phyloP scores from a whole-genome alignment of 2,329 filamentous ascomycete species.

The Monosporascus ibericus region DNA sequence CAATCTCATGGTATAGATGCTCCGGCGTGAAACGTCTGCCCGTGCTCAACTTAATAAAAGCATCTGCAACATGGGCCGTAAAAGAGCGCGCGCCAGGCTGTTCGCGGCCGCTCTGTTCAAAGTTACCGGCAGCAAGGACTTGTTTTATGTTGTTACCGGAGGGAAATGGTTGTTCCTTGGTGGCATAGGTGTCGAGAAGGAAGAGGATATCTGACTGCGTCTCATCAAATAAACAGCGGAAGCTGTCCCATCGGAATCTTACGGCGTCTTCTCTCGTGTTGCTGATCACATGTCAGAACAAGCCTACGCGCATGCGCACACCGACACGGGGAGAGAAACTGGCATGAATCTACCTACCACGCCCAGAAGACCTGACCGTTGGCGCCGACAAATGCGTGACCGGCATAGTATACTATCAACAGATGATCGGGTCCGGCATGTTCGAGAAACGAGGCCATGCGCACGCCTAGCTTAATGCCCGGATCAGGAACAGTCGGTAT shows the following conservation, averaged over 20 bases:
- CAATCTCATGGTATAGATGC: constrained; percentile 50
- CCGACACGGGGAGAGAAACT: constrained; percentile 1
- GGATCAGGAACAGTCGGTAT: constrained; percentile 56
- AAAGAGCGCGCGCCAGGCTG: constrained; percentile 45
- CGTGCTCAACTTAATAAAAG: constrained; percentile 45
- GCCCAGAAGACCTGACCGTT: constrained; percentile 62
- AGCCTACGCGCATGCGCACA: background rate
- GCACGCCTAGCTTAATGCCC: constrained; percentile 54
- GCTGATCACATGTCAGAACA: constrained; percentile 40
- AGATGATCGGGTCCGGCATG: constrained; percentile 52
- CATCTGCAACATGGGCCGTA: constrained; percentile 50
- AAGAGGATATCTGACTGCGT: constrained; percentile 57
- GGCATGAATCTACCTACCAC: constrained; percentile 43
- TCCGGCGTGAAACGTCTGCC: constrained; percentile 52
- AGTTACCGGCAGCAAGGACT: constrained; percentile 53
- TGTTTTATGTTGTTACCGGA: constrained; percentile 55
- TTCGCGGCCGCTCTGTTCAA: constrained; percentile 43
- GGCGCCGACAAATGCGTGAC: constrained; percentile 50
- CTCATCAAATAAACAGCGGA: constrained; percentile 57
- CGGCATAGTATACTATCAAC: constrained; percentile 59
- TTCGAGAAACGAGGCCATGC: constrained; percentile 55
- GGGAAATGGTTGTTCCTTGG: constrained; percentile 43
- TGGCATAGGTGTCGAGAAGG: constrained; percentile 55
- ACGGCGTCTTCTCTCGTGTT: constrained; percentile 52
- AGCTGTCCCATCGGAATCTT: constrained; percentile 57